Evolutionary conservation across 768 basidiomycete genomes (phyloP), one percentile per base, ranked within the genome.

Genomic region (Filobasidium wieringae): DNA sequence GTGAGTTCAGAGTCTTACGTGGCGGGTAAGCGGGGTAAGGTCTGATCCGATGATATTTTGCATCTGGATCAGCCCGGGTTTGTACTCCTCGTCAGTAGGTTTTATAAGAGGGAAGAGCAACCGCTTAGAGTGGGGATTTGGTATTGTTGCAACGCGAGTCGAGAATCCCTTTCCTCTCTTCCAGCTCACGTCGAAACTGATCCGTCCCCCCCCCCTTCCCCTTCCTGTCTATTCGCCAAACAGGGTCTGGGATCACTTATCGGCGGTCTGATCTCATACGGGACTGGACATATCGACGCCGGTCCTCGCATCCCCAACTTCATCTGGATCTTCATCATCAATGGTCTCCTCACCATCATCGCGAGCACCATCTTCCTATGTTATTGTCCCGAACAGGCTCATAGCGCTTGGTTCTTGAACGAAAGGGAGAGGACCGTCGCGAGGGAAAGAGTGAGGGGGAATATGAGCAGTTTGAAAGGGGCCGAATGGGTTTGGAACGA

Each of bases 61-160:
- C 29, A 3, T 19, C 5, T 17, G 47, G 4, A 15, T 15, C 29
- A 57, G 56, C 66, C 66, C n/a, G 66, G 64, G 8, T 67, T 67
- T 49, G 62, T 67, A 14, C 51, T 67, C 14, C 58, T 67, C 34
- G 58, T 64, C 39, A 57, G 60, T 15, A 41, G 62, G 2, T 67
- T 65, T 53, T 67, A 64, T 43, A 65, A 63, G 47, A 41, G 64
- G 11, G 66, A 67, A 32, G 66, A 67, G 50, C 66, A 67, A 32
- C 66, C 66, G 2, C 55, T 67, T 24, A 55, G 66, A 32, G 66
- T 63, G 27, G 64, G 66, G 7, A 32, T 67, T 29, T 67, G 62
- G 62, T 67, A 65, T 32, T 63, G 61, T 57, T 60, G 61, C 31
- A 64, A 64, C 30, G 56, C 51, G 37, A 51, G 37, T 22, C 11